phyloP scores from a whole-genome alignment of 2,329 filamentous ascomycete species.

The Microdochium nivale region DNA sequence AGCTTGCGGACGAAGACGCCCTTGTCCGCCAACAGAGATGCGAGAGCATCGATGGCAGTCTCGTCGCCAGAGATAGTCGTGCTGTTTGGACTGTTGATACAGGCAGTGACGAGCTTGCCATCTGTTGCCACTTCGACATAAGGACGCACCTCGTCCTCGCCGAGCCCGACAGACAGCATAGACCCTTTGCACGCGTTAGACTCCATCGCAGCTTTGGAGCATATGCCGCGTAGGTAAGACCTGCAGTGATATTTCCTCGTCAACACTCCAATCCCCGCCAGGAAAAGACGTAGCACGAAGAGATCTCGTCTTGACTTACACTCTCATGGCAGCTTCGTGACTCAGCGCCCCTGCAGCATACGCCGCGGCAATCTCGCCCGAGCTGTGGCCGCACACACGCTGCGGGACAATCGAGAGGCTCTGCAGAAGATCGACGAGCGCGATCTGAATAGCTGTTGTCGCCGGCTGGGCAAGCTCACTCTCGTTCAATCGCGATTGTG shows the following conservation, averaged over 20 bases:
- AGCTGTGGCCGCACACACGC: not conserved
- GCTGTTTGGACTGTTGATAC: not conserved
- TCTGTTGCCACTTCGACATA: not conserved
- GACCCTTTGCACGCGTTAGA: not conserved
- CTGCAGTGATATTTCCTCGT: no score
- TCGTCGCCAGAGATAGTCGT: not conserved
- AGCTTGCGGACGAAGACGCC: not conserved
- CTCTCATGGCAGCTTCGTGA: not conserved
- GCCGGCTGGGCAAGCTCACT: not conserved
- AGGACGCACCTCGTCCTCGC: not conserved
- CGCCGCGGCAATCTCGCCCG: not conserved
- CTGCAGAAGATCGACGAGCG: not conserved
- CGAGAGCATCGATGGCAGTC: not conserved
- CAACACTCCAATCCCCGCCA: no score
- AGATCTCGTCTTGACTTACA: no score
- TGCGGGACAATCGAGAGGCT: not conserved
- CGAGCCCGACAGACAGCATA: not conserved
- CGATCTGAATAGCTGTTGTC: not conserved
- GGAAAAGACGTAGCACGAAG: no score
- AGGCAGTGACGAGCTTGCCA: not conserved
- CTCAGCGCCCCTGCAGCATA: not conserved
- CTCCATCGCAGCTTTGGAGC: not conserved
- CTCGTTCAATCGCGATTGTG: slow-evolving; percentile 5
- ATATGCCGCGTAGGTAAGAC: not conserved
- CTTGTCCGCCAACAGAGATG: not conserved